Percentiles rank a stretch among this genome's conserved stretches.
Conservation (phyloP, 768 basidiomycete species). For the Pleurotus citrinopileatus region DNA sequence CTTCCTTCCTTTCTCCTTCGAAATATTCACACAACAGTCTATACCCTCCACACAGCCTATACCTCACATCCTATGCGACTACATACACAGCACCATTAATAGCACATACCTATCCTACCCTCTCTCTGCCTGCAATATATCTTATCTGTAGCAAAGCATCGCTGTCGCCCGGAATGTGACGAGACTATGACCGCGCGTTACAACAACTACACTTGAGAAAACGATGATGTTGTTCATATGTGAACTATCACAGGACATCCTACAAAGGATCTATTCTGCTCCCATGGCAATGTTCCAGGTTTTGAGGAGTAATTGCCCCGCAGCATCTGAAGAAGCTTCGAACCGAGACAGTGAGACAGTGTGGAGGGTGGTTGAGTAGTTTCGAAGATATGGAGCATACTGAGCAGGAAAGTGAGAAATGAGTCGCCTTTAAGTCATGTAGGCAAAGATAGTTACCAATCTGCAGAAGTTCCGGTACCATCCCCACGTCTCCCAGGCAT, state of each 20-base stretch:
- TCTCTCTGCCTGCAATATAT: neutral
- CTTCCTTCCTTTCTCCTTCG: neutral
- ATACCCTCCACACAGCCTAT: conserved; percentile 3
- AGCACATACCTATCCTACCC: conserved; percentile 1
- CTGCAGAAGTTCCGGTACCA: conserved; percentile 92
- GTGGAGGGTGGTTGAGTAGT: conserved; percentile 67
- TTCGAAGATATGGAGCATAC: conserved; percentile 81
- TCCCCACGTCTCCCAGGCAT: conserved; percentile 83
- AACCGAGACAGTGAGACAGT: conserved; percentile 68
- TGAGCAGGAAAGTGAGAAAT: conserved; percentile 22
- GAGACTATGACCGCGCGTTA: neutral
- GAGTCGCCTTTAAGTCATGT: neutral
- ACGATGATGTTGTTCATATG: too few relatives aligned
- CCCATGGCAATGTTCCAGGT: conserved; percentile 73
- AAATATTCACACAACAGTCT: neutral
- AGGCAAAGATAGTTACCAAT: conserved; percentile 46
- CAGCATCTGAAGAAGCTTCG: conserved; percentile 54
- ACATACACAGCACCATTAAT: neutral
- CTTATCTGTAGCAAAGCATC: neutral
- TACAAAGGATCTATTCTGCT: conserved; percentile 31
- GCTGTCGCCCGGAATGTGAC: too few relatives aligned
- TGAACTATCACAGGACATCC: too few relatives aligned
- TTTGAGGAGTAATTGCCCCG: conserved; percentile 56
- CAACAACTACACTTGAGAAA: too few relatives aligned
- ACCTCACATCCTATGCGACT: neutral